phyloP scores from a whole-genome alignment of 2,329 filamentous ascomycete genomes.

The Colletotrichum sp. region DNA sequence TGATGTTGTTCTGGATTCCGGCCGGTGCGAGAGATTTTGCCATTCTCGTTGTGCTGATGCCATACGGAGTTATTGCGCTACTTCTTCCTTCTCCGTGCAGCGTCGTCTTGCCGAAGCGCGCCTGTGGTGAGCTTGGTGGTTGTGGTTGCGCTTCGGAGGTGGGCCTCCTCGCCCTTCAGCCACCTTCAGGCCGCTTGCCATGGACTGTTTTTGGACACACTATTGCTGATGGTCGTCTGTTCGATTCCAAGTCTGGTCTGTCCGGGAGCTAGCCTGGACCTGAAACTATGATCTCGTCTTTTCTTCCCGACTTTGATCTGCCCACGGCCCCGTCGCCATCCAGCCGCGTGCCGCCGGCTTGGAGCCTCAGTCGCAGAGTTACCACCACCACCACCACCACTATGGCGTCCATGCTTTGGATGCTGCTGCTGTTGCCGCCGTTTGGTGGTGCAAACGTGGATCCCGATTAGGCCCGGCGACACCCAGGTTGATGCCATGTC shows the following conservation, averaged over 20 bases:
- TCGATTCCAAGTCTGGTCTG: constrained; percentile 10
- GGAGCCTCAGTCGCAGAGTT: constrained; percentile 1
- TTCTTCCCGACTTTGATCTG: constrained; percentile 9
- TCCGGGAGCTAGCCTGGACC: constrained; percentile 15
- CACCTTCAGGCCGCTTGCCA: constrained; percentile 14
- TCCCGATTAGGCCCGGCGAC: constrained; percentile 12
- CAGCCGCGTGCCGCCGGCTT: constrained; percentile 8
- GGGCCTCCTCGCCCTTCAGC: constrained; percentile 8
- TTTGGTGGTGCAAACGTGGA: constrained; percentile 13
- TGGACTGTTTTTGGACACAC: constrained; percentile 6
- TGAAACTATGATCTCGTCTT: constrained; percentile 17
- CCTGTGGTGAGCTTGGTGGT: neutral
- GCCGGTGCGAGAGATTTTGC: constrained; percentile 10
- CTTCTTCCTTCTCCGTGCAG: constrained; percentile 5
- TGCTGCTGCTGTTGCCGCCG: neutral
- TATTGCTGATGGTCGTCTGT: constrained; percentile 11
- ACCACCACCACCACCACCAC: neutral
- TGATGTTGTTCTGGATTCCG: neutral
- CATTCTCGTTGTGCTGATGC: constrained; percentile 16
- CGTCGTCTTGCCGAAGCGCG: constrained; percentile 15
- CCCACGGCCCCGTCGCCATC: constrained; percentile 13
- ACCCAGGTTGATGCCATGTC: constrained; percentile 14
- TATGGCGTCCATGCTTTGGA: constrained; percentile 7
- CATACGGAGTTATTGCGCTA: constrained; percentile 11
- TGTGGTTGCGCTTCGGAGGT: constrained; percentile 8